Percentiles rank a stretch among this genome's conserved stretches.
These are phyloP conservation scores for Helotiales sp. DNA, from an alignment of 2,329 filamentous ascomycete species.

Conservation along the genomic window DNA sequence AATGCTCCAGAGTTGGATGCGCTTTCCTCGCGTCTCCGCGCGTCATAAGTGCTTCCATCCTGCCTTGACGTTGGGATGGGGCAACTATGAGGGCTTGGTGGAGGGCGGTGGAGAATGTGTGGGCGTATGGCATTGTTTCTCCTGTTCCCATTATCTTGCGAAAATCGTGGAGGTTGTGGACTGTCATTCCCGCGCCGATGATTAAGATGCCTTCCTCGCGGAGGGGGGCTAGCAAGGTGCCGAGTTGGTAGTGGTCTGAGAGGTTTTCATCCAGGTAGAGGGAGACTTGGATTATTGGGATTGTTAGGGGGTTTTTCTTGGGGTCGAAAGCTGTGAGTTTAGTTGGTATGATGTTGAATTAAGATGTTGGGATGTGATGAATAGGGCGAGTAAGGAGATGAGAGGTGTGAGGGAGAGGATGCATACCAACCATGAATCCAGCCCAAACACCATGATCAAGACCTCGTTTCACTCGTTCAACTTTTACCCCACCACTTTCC, in stretches of 20 bases:
- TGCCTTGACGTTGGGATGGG: conserved; percentile 26
- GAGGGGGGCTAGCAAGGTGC: conserved; percentile 61
- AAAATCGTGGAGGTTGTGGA: conserved; percentile 65
- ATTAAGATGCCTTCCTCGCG: conserved; percentile 68
- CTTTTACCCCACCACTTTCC: conserved; percentile 56
- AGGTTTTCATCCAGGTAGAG: conserved; percentile 66
- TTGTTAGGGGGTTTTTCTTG: conserved; percentile 55
- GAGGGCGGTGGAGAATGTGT: conserved; percentile 20
- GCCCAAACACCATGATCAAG: conserved; percentile 74
- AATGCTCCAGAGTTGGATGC: conserved; percentile 62
- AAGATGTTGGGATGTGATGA: not conserved
- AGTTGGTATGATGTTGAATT: conserved; percentile 5
- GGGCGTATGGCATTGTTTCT: conserved; percentile 60
- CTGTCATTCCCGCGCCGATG: conserved; percentile 74
- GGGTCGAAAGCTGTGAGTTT: conserved; percentile 20
- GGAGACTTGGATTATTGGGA: conserved; percentile 72
- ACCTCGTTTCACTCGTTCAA: conserved; percentile 60
- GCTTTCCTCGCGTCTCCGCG: conserved; percentile 56
- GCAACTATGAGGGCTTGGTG: no score
- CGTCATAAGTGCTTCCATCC: conserved; percentile 46
- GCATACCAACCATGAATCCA: conserved; percentile 49
- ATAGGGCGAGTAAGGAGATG: no score
- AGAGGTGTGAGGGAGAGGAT: conserved; percentile 1
- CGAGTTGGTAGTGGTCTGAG: conserved; percentile 64
- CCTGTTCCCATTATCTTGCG: conserved; percentile 42